phyloP scores from a whole-genome alignment of 148 eudicot species.

The Vaccinium vitisidaea region DNA sequence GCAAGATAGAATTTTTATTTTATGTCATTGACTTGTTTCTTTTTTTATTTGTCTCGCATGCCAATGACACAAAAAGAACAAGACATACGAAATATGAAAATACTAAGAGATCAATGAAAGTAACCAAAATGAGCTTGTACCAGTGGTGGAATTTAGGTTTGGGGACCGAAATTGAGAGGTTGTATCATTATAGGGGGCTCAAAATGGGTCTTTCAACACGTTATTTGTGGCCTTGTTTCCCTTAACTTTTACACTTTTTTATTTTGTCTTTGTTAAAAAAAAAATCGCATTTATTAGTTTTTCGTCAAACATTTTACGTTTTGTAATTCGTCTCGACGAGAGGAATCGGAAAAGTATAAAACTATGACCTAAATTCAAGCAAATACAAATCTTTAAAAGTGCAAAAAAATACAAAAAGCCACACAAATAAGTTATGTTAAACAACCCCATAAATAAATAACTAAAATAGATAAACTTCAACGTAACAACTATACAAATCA shows the following conservation, averaged over 20 bases:
- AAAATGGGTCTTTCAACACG: background rate
- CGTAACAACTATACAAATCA: background rate
- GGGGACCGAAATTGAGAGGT: background rate
- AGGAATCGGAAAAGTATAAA: too few relatives aligned
- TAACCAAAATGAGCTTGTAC: background rate
- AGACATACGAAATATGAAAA: background rate
- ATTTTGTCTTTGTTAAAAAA: too few relatives aligned
- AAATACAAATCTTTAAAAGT: too few relatives aligned
- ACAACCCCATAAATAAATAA: too few relatives aligned
- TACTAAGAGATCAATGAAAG: background rate
- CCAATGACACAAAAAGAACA: background rate
- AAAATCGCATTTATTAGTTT: too few relatives aligned
- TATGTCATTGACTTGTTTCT: slow-evolving; percentile 1
- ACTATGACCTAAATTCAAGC: too few relatives aligned
- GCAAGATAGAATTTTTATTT: background rate
- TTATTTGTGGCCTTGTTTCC: background rate
- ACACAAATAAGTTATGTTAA: too few relatives aligned
- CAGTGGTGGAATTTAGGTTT: background rate
- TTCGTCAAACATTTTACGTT: too few relatives aligned
- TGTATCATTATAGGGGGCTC: background rate
- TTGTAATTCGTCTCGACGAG: too few relatives aligned
- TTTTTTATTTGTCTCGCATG: slow-evolving; percentile 11
- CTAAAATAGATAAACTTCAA: too few relatives aligned
- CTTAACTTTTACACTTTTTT: too few relatives aligned
- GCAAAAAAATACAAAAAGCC: too few relatives aligned